phyloP scores from a whole-genome alignment of 2,329 filamentous ascomycete genomes.

The Beauveria bassiana region DNA sequence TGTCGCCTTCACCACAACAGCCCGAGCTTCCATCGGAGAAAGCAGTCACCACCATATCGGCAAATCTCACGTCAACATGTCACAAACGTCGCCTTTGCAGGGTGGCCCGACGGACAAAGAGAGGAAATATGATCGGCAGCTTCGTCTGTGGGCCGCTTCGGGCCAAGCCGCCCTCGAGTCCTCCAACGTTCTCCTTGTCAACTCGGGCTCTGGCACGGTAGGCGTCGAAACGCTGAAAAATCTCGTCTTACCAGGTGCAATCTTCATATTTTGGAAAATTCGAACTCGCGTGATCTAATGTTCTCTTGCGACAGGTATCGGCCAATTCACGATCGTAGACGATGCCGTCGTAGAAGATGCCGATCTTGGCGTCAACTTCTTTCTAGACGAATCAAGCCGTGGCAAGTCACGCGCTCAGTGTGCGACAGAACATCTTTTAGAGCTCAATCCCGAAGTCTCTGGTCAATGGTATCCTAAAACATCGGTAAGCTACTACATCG shows the following conservation, averaged over 20 bases:
- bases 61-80: constrained; percentile 15
- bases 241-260: constrained; percentile 73
- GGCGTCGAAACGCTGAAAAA: constrained; percentile 94
- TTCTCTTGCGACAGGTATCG: constrained; percentile 55
- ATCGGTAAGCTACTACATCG: constrained; percentile 26
- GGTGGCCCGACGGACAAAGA: constrained; percentile 53
- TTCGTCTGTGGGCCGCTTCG: constrained; percentile 88
- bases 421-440: constrained; percentile 67
- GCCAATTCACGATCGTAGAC: constrained; percentile 86
- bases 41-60: not conserved
- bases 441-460: constrained; percentile 87
- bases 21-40: not conserved
- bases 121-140: constrained; percentile 87
- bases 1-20: not conserved
- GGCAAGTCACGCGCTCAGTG: constrained; percentile 73
- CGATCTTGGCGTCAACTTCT: constrained; percentile 95
- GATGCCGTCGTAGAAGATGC: constrained; percentile 66
- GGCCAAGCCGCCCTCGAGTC: constrained; percentile 87
- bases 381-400: constrained; percentile 71
- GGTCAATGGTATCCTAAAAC: constrained; percentile 59
- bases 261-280: not conserved
- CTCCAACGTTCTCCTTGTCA: constrained; percentile 84
- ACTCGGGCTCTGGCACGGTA: constrained; percentile 77
- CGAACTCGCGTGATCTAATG: not conserved
- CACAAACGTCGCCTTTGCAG: constrained; percentile 27